Evolutionary conservation across 192 early-diverging fungal genomes (phyloP).

Genomic region (Coemansia sp.): DNA sequence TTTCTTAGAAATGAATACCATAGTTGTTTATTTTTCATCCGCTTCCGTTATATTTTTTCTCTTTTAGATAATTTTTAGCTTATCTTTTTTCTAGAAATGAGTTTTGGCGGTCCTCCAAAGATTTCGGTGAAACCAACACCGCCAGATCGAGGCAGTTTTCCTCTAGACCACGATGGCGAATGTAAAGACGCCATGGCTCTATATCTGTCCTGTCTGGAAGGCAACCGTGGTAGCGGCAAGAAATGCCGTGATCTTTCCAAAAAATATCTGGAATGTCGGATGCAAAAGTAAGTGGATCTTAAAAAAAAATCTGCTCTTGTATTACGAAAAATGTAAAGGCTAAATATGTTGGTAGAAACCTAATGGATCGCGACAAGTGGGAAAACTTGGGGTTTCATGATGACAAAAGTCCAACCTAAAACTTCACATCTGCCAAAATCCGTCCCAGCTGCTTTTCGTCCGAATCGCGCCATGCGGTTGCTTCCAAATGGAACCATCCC

Average conservation of each 20-base stretch:
- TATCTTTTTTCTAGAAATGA: conserved; percentile 52
- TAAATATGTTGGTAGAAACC: conserved; percentile 21
- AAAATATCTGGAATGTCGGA: conserved; percentile 83
- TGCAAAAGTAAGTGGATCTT: conserved; percentile 64
- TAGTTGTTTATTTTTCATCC: background rate
- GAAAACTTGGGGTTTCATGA: conserved; percentile 53
- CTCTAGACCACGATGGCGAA: conserved; percentile 83
- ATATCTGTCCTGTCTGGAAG: conserved; percentile 77
- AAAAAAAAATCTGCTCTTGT: background rate
- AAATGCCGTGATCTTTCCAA: conserved; percentile 72
- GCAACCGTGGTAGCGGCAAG: conserved; percentile 66
- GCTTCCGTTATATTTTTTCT: background rate
- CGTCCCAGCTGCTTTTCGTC: conserved; percentile 49
- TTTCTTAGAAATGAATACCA: conserved; percentile 9
- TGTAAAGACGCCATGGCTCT: conserved; percentile 76
- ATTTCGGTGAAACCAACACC: conserved; percentile 64
- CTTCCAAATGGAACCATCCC: conserved; percentile 53
- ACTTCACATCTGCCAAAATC: conserved; percentile 44
- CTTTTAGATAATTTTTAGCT: background rate
- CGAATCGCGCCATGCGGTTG: conserved; percentile 38
- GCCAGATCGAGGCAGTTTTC: conserved; percentile 87
- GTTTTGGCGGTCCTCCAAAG: conserved; percentile 72
- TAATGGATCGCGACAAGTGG: conserved; percentile 55
- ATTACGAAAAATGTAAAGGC: background rate
- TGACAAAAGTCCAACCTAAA: background rate